Evolutionary conservation across 306 rosid genomes (phyloP).

Genomic region (Lotus japonicus): DNA sequence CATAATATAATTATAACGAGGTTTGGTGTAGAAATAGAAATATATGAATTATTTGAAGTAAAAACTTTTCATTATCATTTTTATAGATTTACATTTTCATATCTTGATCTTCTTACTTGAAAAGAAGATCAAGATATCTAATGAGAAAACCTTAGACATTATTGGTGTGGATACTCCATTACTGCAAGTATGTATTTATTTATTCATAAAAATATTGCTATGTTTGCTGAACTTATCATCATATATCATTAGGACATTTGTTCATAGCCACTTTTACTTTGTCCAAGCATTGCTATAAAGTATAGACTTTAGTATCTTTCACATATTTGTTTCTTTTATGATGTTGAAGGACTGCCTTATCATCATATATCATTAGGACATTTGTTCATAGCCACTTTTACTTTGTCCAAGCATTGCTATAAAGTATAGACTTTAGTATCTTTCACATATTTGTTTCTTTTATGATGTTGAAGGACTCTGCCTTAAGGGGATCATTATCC

Average conservation of each 20-base stretch:
- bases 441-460: neutral
- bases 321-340: neutral
- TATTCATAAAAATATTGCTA: neutral
- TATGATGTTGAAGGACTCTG: slow-evolving; percentile 25
- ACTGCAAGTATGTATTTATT: slow-evolving; percentile 28
- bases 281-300: neutral
- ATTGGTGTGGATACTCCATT: slow-evolving; percentile 45
- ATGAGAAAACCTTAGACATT: slow-evolving; percentile 39
- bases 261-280: neutral
- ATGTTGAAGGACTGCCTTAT: slow-evolving; percentile 23
- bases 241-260: neutral
- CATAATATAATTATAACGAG: no score
- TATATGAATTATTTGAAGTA: no score
- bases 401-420: neutral
- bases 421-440: neutral
- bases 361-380: neutral
- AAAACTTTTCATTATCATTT: no score
- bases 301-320: neutral
- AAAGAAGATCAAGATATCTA: slow-evolving; percentile 41
- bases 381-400: neutral
- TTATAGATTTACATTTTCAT: no score
- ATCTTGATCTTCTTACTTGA: no score
- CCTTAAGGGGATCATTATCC: no score
- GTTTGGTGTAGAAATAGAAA: no score
- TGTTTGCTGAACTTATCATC: neutral